Percentiles rank a stretch among this genome's conserved stretches.
Evolutionary conservation across 495 filamentous ascomycete species (phyloP).

Genomic region (Evernia prunastri): DNA sequence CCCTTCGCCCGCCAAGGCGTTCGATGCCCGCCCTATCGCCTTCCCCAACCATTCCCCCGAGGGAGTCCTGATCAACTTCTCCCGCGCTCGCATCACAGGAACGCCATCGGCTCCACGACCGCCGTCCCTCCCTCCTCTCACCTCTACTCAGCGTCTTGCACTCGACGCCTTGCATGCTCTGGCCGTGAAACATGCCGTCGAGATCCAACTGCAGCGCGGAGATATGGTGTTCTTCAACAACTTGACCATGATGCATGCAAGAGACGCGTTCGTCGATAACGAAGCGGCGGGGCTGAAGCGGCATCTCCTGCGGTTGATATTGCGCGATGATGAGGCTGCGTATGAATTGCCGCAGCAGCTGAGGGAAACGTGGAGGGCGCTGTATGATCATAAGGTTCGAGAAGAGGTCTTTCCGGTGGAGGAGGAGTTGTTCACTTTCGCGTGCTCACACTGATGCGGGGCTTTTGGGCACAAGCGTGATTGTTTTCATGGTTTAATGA

Average conservation of each 20-base stretch:
- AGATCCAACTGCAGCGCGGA: conserved; percentile 10
- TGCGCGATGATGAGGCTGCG: conserved; percentile 6
- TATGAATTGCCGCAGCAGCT: conserved; percentile 5
- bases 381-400: conserved; percentile 12
- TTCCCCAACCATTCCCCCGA: conserved; percentile 1
- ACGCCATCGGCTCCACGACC: conserved; percentile 11
- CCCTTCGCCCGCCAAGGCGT: background rate
- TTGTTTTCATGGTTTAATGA: background rate
- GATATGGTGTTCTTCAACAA: conserved; percentile 21
- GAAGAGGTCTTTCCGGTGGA: conserved; percentile 13
- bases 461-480: background rate
- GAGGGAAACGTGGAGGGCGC: conserved; percentile 9
- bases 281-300: conserved; percentile 4
- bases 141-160: conserved; percentile 5
- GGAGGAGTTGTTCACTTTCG: conserved; percentile 12
- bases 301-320: conserved; percentile 13
- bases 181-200: background rate
- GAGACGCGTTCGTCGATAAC: conserved; percentile 12
- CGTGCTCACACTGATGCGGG: conserved; percentile 3
- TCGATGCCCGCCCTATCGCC: conserved; percentile 10
- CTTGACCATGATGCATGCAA: conserved; percentile 12
- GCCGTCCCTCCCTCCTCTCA: background rate
- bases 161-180: conserved; percentile 13
- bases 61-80: conserved; percentile 10
- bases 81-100: conserved; percentile 16